Conservation (phyloP, 2,329 filamentous ascomycete genomes). For the Apiospora aurea region DNA sequence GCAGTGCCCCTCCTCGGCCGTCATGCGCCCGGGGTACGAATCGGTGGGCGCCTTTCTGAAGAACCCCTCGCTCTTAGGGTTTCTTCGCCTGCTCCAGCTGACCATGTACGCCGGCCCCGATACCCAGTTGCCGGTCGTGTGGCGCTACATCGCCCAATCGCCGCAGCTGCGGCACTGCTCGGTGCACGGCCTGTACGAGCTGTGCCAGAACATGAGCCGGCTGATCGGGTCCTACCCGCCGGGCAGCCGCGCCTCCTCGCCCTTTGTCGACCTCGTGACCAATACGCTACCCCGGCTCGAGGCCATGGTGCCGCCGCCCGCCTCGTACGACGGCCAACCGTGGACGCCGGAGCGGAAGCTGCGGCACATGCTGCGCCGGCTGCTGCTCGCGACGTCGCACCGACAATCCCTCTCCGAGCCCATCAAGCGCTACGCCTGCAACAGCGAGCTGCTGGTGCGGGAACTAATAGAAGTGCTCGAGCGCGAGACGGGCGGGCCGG, state of each 20-base stretch:
- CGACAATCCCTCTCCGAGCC: neutral
- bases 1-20: neutral
- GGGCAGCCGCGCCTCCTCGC: neutral
- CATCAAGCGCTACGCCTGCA: neutral
- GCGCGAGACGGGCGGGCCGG: neutral
- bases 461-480: neutral
- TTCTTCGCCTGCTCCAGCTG: neutral
- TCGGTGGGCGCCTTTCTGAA: neutral
- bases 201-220: neutral
- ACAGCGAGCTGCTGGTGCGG: conserved; percentile 1
- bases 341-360: neutral
- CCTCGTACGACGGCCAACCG: neutral
- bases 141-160: conserved; percentile 4
- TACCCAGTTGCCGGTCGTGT: neutral
- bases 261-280: neutral
- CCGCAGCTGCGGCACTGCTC: neutral
- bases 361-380: neutral
- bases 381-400: neutral
- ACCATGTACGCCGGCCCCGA: neutral
- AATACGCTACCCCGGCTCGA: neutral
- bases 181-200: neutral
- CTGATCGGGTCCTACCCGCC: neutral
- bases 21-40: neutral
- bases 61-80: neutral
- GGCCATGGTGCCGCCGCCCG: conserved; percentile 3